Evolutionary conservation across 768 basidiomycete species (phyloP), one percentile per base, ranked within the genome.

Genomic region (Dioszegia aurantiaca): DNA sequence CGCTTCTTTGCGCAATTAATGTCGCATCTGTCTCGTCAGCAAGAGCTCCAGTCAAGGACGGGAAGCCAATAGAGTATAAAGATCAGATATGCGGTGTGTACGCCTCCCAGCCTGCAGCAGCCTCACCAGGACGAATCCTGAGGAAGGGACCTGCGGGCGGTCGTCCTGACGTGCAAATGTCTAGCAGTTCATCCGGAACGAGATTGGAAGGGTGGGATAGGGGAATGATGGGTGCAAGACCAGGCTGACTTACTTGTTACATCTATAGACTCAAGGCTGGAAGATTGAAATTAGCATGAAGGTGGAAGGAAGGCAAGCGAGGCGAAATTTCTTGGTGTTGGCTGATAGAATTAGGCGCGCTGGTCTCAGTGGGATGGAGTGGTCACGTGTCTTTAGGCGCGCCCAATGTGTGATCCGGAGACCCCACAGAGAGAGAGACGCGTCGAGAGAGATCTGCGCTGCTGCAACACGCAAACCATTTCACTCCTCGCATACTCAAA

Each of bases 141-240:
- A 41, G 14, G 2, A n/a, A 56, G 40, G 56, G 47, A 36, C 36
- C 27, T 45, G 58, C 28, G 23, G 31, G 24, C 28, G 48, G 59
- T 64, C 62, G 55, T 64, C 45, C 62, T 64, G 62, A 64, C 62
- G 62, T 64, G 62, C 62, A 64, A 64, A 64, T 52, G 62, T 64
- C 62, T 39, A 44, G 55, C 55, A 57, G 31, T 57, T 53, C 51
- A 53, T 53, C 51, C 51, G 26, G 51, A 40, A 53, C 12, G 12
- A 24, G 31, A 10, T 19, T 12, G 16, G 37, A 26, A 2, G 51
- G 51, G 5, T 3, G 21, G 36, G 26, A 23, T 9, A 51, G 26
- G 33, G 33, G 37, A 9, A 11, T 23, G n/a, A n/a, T n/a, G n/a
- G n/a, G n/a, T n/a, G n/a, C n/a, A n/a, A n/a, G n/a, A n/a, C n/a